These are phyloP conservation scores for Murraya koenigii DNA, from an alignment of 345 rosid species.

Conservation along the genomic window DNA sequence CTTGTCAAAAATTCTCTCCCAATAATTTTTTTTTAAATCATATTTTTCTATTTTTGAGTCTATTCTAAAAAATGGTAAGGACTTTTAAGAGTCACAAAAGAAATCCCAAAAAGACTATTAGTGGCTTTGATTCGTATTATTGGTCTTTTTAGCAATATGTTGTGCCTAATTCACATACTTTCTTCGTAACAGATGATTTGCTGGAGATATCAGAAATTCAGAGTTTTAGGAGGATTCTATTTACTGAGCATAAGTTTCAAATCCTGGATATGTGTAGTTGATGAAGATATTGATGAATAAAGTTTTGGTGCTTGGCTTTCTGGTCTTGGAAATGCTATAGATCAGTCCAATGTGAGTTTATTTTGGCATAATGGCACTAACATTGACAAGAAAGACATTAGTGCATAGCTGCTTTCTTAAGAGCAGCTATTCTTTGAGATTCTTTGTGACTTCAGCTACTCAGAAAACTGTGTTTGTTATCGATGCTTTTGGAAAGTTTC, in stretches of 20 bases:
- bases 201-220: not conserved
- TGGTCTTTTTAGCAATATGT: not conserved
- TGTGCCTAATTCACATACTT: not conserved
- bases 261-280: not conserved
- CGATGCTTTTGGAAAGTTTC: slow-evolving; percentile 1
- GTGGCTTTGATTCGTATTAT: not conserved
- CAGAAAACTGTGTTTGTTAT: not conserved
- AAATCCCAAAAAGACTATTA: not conserved
- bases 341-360: not conserved
- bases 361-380: not conserved
- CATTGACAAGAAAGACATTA: not conserved
- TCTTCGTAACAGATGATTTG: not conserved
- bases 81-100: not conserved
- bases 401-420: not conserved
- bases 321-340: not conserved
- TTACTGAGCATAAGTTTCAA: too few relatives aligned
- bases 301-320: not conserved
- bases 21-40: too few relatives aligned
- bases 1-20: not conserved
- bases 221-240: too few relatives aligned
- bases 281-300: not conserved
- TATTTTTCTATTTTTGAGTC: too few relatives aligned
- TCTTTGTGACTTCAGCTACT: not conserved
- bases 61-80: too few relatives aligned
- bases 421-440: not conserved